Conservation (phyloP, 2,329 filamentous ascomycete genomes). For the Fusarium coicis region DNA sequence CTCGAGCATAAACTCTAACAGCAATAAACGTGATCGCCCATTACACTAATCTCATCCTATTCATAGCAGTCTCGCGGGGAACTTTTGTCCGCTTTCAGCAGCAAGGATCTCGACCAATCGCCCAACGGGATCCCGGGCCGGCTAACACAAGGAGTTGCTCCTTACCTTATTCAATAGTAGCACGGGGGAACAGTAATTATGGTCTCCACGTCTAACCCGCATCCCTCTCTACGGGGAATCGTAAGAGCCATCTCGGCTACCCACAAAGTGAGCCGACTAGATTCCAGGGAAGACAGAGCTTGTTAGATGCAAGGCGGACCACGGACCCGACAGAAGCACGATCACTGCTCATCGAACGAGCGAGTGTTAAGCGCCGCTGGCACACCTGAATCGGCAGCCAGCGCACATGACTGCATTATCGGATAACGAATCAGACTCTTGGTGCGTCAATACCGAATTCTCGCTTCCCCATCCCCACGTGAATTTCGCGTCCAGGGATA, state of each 20-base stretch:
- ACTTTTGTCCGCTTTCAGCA: background rate
- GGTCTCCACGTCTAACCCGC: conserved; percentile 7
- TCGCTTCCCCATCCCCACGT: conserved; percentile 16
- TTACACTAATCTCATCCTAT: background rate
- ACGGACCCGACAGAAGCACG: conserved; percentile 21
- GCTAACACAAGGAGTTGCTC: background rate
- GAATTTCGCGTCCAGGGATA: background rate
- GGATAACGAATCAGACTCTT: background rate
- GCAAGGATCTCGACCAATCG: conserved; percentile 23
- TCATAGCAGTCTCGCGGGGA: background rate
- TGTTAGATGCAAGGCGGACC: conserved; percentile 12
- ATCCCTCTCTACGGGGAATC: background rate
- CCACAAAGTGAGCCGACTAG: conserved; percentile 12
- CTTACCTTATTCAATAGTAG: background rate
- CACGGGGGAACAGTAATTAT: conserved; percentile 1
- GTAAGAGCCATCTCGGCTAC: conserved; percentile 11
- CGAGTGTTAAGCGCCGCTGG: conserved; percentile 8
- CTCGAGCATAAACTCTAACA: background rate
- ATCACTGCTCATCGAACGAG: background rate
- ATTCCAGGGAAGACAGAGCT: background rate
- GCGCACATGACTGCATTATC: conserved; percentile 1
- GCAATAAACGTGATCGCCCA: background rate
- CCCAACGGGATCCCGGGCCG: conserved; percentile 29
- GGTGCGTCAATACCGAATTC: conserved; percentile 15
- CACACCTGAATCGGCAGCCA: background rate